Evolutionary conservation across 1,139 yeast genomes (phyloP), one percentile per base, ranked within the genome.

Genomic region (Suhomyces anneliseae): DNA sequence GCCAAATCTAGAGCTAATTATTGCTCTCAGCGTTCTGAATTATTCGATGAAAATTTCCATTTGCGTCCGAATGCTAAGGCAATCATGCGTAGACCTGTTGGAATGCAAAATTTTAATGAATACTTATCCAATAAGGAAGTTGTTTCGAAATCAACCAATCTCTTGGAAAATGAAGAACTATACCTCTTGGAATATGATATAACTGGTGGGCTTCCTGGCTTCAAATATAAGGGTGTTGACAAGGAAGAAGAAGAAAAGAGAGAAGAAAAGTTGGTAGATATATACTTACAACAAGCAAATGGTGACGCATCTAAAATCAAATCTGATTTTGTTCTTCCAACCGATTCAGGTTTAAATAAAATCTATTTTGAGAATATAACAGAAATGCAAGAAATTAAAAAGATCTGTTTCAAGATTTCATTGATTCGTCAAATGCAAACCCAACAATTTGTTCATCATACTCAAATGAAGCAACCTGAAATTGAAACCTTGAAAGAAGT

Each of bases 371-470:
- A 78, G 14, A 93, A 90, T 56, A 84, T 95, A 43, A 70, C 76
- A 5, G 81, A 86, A 55, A 89, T 93, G 75, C 97, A 92, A 68
- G 90, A 89, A 57, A 88, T 95, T 34, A 74, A 99, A 47, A 87
- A 84, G 58, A 76, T 89, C 4, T 92, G 98, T 63, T 88, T 90
- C 68, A 92, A 92, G 63, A 89, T 95, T 31, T 85, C 95, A 3
- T 72, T 92, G 44, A 87, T 95, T 50, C 77, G 97, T 51, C 96
- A 89, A 64, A 85, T 93, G 90, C 96, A 93, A 61, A 92, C 90
- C 27, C 89, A 84, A 51, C 86, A 82, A 52, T 83, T 83, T 66
- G 75, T 87, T 47, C 95, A 87, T 62, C 85, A 84, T 48, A 78
- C 90, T 0, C 90, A 85, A 57, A 74, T 85, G 76, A 81, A 80